Evolutionary conservation across 768 basidiomycete species (phyloP), one percentile per base, ranked within the genome.

Genomic region (Scleroderma citrinum): DNA sequence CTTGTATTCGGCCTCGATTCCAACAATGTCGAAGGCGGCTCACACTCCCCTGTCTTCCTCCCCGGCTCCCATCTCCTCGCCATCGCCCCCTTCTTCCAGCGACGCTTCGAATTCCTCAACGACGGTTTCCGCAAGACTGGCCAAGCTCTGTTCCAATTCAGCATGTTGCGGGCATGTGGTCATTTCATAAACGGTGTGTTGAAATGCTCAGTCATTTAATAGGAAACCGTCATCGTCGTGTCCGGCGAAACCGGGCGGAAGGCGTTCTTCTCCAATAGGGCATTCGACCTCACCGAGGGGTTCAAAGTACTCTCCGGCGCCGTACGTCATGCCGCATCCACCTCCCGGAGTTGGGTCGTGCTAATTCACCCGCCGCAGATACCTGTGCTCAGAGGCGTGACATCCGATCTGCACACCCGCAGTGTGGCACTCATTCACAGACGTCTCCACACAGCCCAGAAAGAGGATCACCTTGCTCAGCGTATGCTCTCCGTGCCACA

Each of bases 281-380:
- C 77, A 19, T 77, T 90, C 53, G 85, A 88, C 65, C 76, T 90
- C 44, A 82, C 81, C 36, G 85, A 87, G 70, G 87, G 85, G 5
- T 89, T 87, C 73, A 85, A 81, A 59, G 77, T 86, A 59, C 75
- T 90, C 52, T 85, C 84, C 44, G 87, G 86, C 44, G 85, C 83
- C 48, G 87, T 88, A 63, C 55, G 83, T 78, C 40, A 44, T 19
- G 17, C 16, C 35, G 20, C n/a, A 5, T 17, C 30, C 19, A 24
- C 17, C 21, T 46, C 45, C 26, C 23, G 7, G 46, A 34, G 51
- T 50, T 45, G 49, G 46, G 51, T 59, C 32, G 42, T 50, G 24
- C 42, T 59, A 52, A 51, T 42, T 55, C 56, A 53, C 47, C 47
- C 48, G 24, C 50, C 47, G 30, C 54, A 88, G 86, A 82, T 90